phyloP scores from a whole-genome alignment of 2,329 filamentous ascomycete genomes.

The Orbilia quercus region DNA sequence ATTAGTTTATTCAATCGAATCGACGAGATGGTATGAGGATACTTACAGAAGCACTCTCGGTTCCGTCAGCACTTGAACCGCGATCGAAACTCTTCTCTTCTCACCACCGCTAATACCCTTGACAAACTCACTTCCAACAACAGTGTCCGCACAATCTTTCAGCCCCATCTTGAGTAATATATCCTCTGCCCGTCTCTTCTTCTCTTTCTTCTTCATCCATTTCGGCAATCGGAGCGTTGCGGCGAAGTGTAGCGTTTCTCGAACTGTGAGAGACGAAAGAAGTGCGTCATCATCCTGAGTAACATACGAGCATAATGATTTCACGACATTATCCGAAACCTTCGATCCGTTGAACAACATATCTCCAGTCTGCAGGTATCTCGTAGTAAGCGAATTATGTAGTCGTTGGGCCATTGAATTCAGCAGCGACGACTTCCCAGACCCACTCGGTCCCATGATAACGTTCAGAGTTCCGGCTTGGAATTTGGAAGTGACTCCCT shows the following conservation, averaged over 20 bases:
- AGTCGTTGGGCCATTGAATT: slow-evolving; percentile 77
- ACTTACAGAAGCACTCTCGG: slow-evolving; percentile 73
- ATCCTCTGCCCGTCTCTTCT: slow-evolving; percentile 75
- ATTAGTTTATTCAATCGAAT: background rate
- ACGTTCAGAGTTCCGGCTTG: slow-evolving; percentile 76
- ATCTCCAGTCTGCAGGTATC: slow-evolving; percentile 72
- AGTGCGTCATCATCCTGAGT: slow-evolving; percentile 82
- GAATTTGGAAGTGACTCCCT: slow-evolving; percentile 75
- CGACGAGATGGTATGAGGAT: background rate
- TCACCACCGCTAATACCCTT: slow-evolving; percentile 85
- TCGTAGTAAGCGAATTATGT: slow-evolving; percentile 71
- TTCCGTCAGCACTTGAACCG: slow-evolving; percentile 80
- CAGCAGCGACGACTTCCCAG: slow-evolving; percentile 66
- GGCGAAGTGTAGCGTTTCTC: slow-evolving; percentile 77
- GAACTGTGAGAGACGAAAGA: slow-evolving; percentile 78
- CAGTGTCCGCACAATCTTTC: slow-evolving; percentile 80
- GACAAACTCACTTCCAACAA: slow-evolving; percentile 77
- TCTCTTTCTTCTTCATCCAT: slow-evolving; percentile 76
- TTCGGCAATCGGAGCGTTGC: slow-evolving; percentile 77
- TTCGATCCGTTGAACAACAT: slow-evolving; percentile 77
- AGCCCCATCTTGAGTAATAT: slow-evolving; percentile 79
- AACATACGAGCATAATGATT: slow-evolving; percentile 79
- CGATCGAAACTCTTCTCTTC: slow-evolving; percentile 80
- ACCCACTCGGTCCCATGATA: slow-evolving; percentile 79
- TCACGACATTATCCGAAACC: slow-evolving; percentile 75